Base-by-base conservation (phyloP, 148 eudicot species). In the Diospyros lotus region DNA sequence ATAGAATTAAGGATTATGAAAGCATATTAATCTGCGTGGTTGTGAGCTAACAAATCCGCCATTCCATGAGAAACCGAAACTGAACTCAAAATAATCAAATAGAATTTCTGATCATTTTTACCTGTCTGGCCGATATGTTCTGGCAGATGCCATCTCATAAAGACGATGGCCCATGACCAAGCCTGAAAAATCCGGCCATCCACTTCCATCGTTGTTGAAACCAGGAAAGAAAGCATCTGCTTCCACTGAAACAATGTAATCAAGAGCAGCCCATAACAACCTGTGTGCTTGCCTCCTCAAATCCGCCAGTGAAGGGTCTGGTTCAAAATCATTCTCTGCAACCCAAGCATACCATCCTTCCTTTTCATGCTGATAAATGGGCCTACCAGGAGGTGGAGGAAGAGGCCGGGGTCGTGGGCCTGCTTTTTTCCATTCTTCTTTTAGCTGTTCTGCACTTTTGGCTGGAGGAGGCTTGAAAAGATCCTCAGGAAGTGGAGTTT, bases 331-430 rank as follows among this genome's bases (percentile, higher is more conserved):
- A 71, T 87, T 95, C 71, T 92, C 98, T 51, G 85, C 87, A 77
- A 95, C 67, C 98, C 97, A 92, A 68, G 96, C 96, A 77, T 95
- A 92, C 98, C 98, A 95, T 58, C 97, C 98, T 81, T 92, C 97
- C 82, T 88, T 92, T 71, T 95, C 98, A 76, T 95, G 97, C 54
- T 41, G 92, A 85, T 95, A 95, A 67, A 91, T 78, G 53, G 97
- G 96, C 43, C 98, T 85, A 41, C 74, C 98, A 13, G 98, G 98
- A 74, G 98, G 97, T 39, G 98, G 98, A 64, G 97, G 96, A 77
- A 95, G 97, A 52, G 98, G 97, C 52, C 97, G 86, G 48, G 98
- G 98, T 14, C 98, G 96, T 55, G 98, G 97, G 45, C 98, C 98
- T 2, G 97, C 97, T 75, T 90, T 88, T 71, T 90, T 81, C 98